Evolutionary conservation across 2,329 filamentous ascomycete species (phyloP), one percentile per base, ranked within the genome.

Genomic region (Karstenula rhodostoma): DNA sequence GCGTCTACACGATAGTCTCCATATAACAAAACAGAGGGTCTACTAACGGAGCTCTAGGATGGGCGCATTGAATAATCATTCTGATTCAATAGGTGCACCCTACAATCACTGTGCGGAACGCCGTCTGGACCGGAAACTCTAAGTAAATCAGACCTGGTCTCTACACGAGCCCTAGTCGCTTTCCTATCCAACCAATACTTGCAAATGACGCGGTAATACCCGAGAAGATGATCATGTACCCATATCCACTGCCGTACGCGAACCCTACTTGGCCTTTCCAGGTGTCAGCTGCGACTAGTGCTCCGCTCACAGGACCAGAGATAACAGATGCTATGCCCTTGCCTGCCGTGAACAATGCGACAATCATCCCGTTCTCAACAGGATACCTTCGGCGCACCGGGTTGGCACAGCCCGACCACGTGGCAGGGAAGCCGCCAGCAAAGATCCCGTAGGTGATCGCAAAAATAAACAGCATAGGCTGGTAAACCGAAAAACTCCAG

Each of bases 241-340:
- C 62, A 55, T 60, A 64, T 29, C 52, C 49, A 32, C 55, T 56
- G 35, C 44, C 47, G 52, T 62, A 53, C 29, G 50, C 50, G n/a
- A 42, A 60, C 23, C 44, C 32, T 33, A 57, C 42, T n/a, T 50
- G 57, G 25, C 46, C 48, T 17, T 54, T 44, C 56, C 47, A 58
- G 15, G 44, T 50, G 32, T 57, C 55, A 13, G 55, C 37, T 25
- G 17, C 35, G 25, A 80, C 55, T 48, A 81, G 59, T 15, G 69
- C 74, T 59, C 81, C 81, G 59, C 81, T 83, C 56, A 84, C 65
- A 0, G 83, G 82, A 3, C 83, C 83, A 59, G 75, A 78, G 4
- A 82, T 75, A 10, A 85, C 76, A 67, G 78, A 79, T 1, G 82
- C 82, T 48, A 85, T 76, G 0, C 82, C 83, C 27, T 53, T 53